phyloP scores from a whole-genome alignment of 352 stramenopile genomes.

The Labyrinthula sp. region DNA sequence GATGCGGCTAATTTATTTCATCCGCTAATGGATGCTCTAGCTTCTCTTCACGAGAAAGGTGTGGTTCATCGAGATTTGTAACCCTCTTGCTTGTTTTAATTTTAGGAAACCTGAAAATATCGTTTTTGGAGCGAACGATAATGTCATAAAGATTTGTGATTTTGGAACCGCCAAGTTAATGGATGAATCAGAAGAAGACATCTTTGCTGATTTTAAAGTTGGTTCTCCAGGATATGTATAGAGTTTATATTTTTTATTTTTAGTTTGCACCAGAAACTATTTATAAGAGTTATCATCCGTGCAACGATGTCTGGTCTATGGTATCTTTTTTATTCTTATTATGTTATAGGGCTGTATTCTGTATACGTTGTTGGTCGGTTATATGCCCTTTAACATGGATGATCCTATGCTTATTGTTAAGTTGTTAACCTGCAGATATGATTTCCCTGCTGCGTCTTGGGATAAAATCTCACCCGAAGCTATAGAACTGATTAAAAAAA shows the following conservation, averaged over 20 bases:
- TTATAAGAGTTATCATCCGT: neutral
- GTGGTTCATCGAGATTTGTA: constrained; percentile 21
- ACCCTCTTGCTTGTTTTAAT: too few species aligned
- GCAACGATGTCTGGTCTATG: neutral
- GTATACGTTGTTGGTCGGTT: constrained; percentile 35
- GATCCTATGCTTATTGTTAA: constrained; percentile 29
- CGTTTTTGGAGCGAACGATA: constrained; percentile 5
- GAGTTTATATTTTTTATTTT: neutral
- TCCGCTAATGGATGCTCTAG: constrained; percentile 5
- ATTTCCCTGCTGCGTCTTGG: constrained; percentile 47
- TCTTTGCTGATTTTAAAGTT: constrained; percentile 10
- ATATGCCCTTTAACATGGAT: constrained; percentile 34
- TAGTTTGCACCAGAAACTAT: neutral
- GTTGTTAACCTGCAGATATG: constrained; percentile 44
- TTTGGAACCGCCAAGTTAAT: constrained; percentile 21
- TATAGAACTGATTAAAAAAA: constrained; percentile 52
- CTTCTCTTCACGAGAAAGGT: constrained; percentile 4
- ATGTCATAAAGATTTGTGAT: constrained; percentile 19
- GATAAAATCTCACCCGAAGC: constrained; percentile 53
- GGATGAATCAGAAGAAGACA: constrained; percentile 12
- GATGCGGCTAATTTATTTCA: constrained; percentile 22
- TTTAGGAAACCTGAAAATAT: constrained; percentile 27
- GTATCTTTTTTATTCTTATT: constrained; percentile 77
- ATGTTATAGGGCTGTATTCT: constrained; percentile 50
- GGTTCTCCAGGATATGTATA: constrained; percentile 8